Evolutionary conservation across 1,284 basidiomycete species (phyloP).

Genomic region (Sutorius eximius): DNA sequence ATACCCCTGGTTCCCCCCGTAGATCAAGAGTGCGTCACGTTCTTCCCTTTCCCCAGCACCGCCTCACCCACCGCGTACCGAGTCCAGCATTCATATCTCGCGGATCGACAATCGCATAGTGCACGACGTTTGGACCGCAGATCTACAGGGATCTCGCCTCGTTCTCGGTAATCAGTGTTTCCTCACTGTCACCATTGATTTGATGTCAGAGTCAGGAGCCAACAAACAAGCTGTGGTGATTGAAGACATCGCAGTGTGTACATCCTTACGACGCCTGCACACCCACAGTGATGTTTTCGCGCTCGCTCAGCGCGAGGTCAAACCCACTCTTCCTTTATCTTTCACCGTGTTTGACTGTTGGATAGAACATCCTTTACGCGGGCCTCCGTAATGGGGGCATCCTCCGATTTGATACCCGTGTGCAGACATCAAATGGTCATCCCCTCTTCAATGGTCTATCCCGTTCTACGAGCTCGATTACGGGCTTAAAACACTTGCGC

Average conservation of each 20-base stretch:
- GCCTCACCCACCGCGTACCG: conserved; percentile 29
- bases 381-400: conserved; percentile 64
- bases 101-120: conserved; percentile 27
- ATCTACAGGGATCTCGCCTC: conserved; percentile 49
- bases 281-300: conserved; percentile 65
- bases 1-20: conserved; percentile 20
- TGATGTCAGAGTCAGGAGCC: conserved; percentile 42
- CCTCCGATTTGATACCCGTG: conserved; percentile 59
- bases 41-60: neutral
- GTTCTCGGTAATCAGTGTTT: conserved; percentile 47
- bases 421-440: conserved; percentile 36
- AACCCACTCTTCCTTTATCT: neutral
- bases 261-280: conserved; percentile 38
- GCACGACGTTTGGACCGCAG: conserved; percentile 59
- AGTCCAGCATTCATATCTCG: conserved; percentile 30
- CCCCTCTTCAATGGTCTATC: conserved; percentile 43
- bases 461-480: conserved; percentile 43
- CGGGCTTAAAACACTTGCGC: conserved; percentile 49
- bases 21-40: conserved; percentile 13
- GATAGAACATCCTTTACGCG: conserved; percentile 56
- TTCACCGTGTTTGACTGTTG: neutral
- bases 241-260: conserved; percentile 45
- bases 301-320: conserved; percentile 51
- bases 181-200: neutral
- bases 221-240: conserved; percentile 51